Conservation (phyloP, 2,329 filamentous ascomycete genomes). For the Sclerotinia borealis region DNA sequence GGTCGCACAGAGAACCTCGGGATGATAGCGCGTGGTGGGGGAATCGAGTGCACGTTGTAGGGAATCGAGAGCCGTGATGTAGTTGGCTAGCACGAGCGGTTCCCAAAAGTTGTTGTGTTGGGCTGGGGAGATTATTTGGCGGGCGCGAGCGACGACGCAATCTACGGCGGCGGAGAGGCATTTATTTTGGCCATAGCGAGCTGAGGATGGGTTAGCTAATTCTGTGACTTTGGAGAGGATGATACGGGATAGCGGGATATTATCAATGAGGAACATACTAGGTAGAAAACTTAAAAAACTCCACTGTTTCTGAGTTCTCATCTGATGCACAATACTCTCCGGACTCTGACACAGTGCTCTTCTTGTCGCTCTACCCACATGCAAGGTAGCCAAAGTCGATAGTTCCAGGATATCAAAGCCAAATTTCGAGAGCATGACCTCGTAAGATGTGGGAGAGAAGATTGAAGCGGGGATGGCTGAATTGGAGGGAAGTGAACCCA, state of each 20-base stretch:
- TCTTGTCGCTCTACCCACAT: conserved; percentile 26
- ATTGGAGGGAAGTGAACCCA: not conserved
- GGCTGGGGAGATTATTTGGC: conserved; percentile 22
- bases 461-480: conserved; percentile 6
- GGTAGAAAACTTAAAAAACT: conserved; percentile 29
- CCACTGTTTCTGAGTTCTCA: conserved; percentile 24
- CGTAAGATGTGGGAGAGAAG: conserved; percentile 24
- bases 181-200: conserved; percentile 22
- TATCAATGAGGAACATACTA: not conserved
- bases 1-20: conserved; percentile 26
- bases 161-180: conserved; percentile 27
- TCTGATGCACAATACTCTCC: conserved; percentile 21
- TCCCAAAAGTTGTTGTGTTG: conserved; percentile 14
- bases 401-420: conserved; percentile 27
- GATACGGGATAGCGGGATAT: not conserved
- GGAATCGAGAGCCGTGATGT: conserved; percentile 23
- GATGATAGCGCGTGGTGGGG: conserved; percentile 20
- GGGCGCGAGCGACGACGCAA: conserved; percentile 28
- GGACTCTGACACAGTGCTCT: conserved; percentile 22
- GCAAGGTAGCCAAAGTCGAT: conserved; percentile 27
- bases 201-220: not conserved
- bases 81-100: conserved; percentile 18
- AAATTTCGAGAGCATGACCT: conserved; percentile 24
- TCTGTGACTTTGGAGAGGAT: not conserved
- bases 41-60: conserved; percentile 24